Percentiles rank a stretch among this genome's conserved stretches.
Conservation (phyloP, 2,329 filamentous ascomycete species). For the Tolypocladium sp. region DNA sequence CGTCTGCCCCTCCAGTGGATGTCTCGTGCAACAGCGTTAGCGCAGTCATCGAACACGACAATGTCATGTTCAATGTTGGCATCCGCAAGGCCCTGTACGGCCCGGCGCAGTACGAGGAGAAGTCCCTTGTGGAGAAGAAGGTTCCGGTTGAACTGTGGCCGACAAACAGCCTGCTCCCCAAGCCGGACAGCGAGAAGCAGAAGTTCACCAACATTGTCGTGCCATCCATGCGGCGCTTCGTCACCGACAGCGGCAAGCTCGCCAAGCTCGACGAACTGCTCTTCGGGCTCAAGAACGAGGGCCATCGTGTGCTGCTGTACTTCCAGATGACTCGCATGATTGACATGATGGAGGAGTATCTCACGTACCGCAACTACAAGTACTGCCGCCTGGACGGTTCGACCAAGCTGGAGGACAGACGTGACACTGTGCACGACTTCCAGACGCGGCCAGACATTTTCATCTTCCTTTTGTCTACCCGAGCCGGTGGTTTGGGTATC, state of each 20-base stretch:
- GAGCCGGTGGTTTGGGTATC: slow-evolving; percentile 95
- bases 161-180: slow-evolving; percentile 57
- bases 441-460: slow-evolving; percentile 92
- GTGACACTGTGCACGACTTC: slow-evolving; percentile 95
- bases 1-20: slow-evolving; percentile 78
- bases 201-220: slow-evolving; percentile 87
- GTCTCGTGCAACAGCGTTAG: slow-evolving; percentile 65
- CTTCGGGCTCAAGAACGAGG: slow-evolving; percentile 80
- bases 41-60: slow-evolving; percentile 56
- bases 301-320: slow-evolving; percentile 90
- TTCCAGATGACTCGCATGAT: slow-evolving; percentile 99
- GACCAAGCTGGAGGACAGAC: slow-evolving; percentile 92
- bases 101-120: slow-evolving; percentile 55
- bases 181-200: slow-evolving; percentile 70
- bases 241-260: slow-evolving; percentile 94
- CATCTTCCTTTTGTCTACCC: slow-evolving; percentile 90
- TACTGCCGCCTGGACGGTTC: slow-evolving; percentile 95
- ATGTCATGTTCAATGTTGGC: slow-evolving; percentile 66
- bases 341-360: slow-evolving; percentile 96
- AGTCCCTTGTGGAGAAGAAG: slow-evolving; percentile 64
- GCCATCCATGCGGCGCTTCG: slow-evolving; percentile 94
- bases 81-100: slow-evolving; percentile 72
- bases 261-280: slow-evolving; percentile 83
- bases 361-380: slow-evolving; percentile 98
- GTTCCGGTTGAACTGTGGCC: slow-evolving; percentile 58